These are phyloP conservation scores for Cardamine chenopodiifolia DNA, from an alignment of 345 rosid genomes.

Conservation along the genomic window DNA sequence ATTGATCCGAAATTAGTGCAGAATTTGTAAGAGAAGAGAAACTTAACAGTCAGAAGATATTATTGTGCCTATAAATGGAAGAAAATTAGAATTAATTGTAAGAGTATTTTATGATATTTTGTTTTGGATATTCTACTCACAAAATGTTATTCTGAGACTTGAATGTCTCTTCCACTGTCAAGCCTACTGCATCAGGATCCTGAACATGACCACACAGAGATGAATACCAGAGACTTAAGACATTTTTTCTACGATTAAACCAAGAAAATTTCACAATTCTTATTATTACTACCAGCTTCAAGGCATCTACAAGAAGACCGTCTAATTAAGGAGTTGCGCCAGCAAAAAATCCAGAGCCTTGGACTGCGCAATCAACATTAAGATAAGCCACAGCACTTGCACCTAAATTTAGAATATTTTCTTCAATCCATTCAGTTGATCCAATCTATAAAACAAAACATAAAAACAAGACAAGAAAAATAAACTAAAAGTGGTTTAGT, in stretches of 20 bases:
- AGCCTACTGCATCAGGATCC: slow-evolving; percentile 70
- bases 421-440: slow-evolving; percentile 99
- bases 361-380: slow-evolving; percentile 98
- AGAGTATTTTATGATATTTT: background rate
- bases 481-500: background rate
- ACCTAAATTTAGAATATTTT: slow-evolving; percentile 75
- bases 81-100: background rate
- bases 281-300: slow-evolving; percentile 58
- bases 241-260: background rate
- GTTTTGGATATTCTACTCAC: slow-evolving; percentile 34
- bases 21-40: slow-evolving; percentile 7
- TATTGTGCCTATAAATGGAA: background rate
- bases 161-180: slow-evolving; percentile 70
- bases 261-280: background rate
- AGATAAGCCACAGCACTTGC: slow-evolving; percentile 88
- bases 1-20: slow-evolving; percentile 11
- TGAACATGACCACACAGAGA: slow-evolving; percentile 53
- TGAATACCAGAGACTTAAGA: slow-evolving; percentile 9
- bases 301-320: slow-evolving; percentile 65
- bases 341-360: slow-evolving; percentile 88
- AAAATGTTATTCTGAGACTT: slow-evolving; percentile 48
- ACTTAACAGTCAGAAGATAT: slow-evolving; percentile 3
- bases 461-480: background rate
- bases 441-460: slow-evolving; percentile 55
- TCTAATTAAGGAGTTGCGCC: slow-evolving; percentile 92